These are phyloP conservation scores for Pichia sp. DNA, from an alignment of 1,139 yeast genomes.

Conservation along the genomic window DNA sequence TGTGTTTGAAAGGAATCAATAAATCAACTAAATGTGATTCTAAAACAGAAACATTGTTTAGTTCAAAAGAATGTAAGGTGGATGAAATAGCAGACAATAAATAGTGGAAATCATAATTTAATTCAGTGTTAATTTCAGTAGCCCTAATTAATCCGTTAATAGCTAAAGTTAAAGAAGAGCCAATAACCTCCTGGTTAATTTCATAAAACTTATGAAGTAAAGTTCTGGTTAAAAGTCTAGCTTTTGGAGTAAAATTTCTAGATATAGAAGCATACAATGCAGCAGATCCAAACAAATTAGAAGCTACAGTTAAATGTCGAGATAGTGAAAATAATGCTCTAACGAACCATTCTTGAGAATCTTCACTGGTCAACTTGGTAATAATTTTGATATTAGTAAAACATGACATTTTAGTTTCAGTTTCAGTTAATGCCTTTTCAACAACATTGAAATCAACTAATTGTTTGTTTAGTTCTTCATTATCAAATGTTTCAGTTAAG, in stretches of 20 bases:
- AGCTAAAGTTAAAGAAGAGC: slow-evolving; percentile 27
- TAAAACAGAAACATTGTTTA: slow-evolving; percentile 31
- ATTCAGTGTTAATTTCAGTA: slow-evolving; percentile 7
- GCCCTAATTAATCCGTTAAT: slow-evolving; percentile 24
- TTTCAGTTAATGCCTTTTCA: slow-evolving; percentile 30
- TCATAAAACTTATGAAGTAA: slow-evolving; percentile 29
- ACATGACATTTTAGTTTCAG: slow-evolving; percentile 37
- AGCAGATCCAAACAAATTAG: slow-evolving; percentile 31
- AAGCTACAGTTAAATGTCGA: slow-evolving; percentile 15
- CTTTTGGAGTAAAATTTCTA: slow-evolving; percentile 31
- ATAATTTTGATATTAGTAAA: slow-evolving; percentile 42
- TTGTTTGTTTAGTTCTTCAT: slow-evolving; percentile 10
- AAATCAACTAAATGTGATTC: slow-evolving; percentile 39
- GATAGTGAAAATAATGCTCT: slow-evolving; percentile 34
- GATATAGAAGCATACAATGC: slow-evolving; percentile 43
- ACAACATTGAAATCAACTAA: slow-evolving; percentile 24
- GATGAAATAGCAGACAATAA: slow-evolving; percentile 41
- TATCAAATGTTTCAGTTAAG: slow-evolving; percentile 5
- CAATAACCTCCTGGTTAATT: slow-evolving; percentile 27
- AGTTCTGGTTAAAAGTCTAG: slow-evolving; percentile 33
- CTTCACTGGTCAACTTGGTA: slow-evolving; percentile 40
- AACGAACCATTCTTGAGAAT: slow-evolving; percentile 49
- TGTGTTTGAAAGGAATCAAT: slow-evolving; percentile 51
- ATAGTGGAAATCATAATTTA: slow-evolving; percentile 29
- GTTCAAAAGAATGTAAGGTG: slow-evolving; percentile 34